Base-by-base conservation (phyloP, 768 basidiomycete genomes). In the Trametes coccinea region DNA sequence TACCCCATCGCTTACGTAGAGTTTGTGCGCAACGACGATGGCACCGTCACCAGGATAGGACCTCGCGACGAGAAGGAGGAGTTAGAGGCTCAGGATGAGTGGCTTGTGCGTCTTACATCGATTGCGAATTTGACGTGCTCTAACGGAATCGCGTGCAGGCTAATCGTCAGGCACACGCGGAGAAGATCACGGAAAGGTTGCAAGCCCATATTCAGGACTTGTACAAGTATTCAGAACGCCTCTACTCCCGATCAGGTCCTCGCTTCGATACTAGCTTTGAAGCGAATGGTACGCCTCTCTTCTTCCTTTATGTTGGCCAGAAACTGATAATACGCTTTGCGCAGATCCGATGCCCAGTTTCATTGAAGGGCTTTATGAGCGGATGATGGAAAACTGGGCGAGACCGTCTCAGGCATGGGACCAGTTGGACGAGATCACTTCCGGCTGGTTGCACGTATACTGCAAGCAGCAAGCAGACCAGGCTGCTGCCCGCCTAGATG, bases 1-100 rank as follows among this genome's bases (percentile, higher is more conserved):
- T 88, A 88, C 69, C 88, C 92, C 1, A 67, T 95, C 43, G 95
- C 88, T 0, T 98, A 83, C 72, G 72, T 95, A n/a, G 89, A 94
- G 71, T 86, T 85, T 59, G 65, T 78, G 5, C 77, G 81, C 61
- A 80, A 77, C 22, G 73, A 81, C 75, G 63, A 82, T 79, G 70
- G 63, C 70, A 62, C 75, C 75, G n/a, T 78, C 83, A 49, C 48
- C 2, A 59, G 40, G 43, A 3, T 60, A 56, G 85, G 89, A 4
- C 90, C 92, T 2, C 75, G 87, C 71, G 83, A 82, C 59, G 85
- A 85, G 67, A 82, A 77, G 45, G 94, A 94, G 56, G 93, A 97
- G 72, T 74, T 71, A 22, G 74, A 71, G 33, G 74, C 79, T 11
- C 79, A 83, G 22, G 85, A 87, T 33, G 69, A 77, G 52, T 97